Evolutionary conservation across 2,329 filamentous ascomycete species (phyloP).

Genomic region (Aureobasidium sp.): DNA sequence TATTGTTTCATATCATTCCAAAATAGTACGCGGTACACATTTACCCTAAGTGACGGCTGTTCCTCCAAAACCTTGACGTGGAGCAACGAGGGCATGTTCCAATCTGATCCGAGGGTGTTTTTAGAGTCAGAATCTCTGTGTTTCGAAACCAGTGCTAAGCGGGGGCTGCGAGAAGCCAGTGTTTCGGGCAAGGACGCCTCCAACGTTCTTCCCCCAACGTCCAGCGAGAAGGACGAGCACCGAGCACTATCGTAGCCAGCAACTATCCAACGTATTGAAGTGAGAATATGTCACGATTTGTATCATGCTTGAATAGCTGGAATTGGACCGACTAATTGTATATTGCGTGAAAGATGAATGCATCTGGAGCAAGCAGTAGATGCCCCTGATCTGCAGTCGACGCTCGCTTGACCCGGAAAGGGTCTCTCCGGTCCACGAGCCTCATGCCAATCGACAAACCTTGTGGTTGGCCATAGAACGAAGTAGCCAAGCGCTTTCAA

Average conservation of each 20-base stretch:
- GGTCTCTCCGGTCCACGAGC: not conserved
- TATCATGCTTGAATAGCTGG: not conserved
- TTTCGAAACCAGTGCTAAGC: constrained; percentile 7
- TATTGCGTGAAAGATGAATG: not conserved
- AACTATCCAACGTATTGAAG: not conserved
- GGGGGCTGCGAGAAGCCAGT: not conserved
- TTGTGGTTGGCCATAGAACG: not conserved
- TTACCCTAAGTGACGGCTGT: not conserved
- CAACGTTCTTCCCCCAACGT: constrained; percentile 5
- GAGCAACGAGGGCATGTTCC: not conserved
- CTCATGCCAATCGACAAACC: not conserved
- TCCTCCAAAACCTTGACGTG: not conserved
- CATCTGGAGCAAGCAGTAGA: not conserved
- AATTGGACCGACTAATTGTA: not conserved
- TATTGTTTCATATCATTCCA: not conserved
- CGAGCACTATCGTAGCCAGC: not conserved
- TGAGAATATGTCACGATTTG: not conserved
- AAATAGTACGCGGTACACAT: constrained; percentile 6
- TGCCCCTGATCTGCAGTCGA: constrained; percentile 8
- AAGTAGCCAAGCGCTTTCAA: not conserved
- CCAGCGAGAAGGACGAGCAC: not conserved
- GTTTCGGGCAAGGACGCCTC: constrained; percentile 10
- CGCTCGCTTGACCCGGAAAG: not conserved
- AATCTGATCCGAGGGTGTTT: not conserved
- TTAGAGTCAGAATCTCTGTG: not conserved